Base-by-base conservation (phyloP, 176 grass and related monocot species). In the Oryza coarctata region DNA sequence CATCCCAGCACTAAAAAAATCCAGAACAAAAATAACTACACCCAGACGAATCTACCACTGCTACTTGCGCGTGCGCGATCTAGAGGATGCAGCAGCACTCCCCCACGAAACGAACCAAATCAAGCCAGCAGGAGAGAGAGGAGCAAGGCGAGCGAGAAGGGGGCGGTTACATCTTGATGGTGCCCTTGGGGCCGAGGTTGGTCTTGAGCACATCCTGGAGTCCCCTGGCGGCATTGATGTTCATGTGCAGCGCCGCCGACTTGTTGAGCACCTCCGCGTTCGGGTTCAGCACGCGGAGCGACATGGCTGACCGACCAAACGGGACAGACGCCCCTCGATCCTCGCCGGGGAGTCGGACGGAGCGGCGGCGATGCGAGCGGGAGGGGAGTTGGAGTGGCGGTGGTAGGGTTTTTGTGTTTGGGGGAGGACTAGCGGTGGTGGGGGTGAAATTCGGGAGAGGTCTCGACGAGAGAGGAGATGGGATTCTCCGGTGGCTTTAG, bases 191-290 rank as follows among this genome's bases (percentile, higher is more conserved):
- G 0, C 96, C 96, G 80, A 98, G 93, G 85, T 95, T 98, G 73
- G 96, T 93, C 86, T 91, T 95, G 87, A 98, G 90, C 73, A 98
- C 96, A 17, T 98, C 93, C 80, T 93, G 89, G 55, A 98, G 93
- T 26, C 96, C 96, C 87, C 91, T 98, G 75, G 87, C 96, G 80
- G 96, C 93, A 88, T 90, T 95, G 80, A 98, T 95, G 84, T 88
- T 98, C 96, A 98, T 98, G 82, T 93, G 87, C 49, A 98, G 93
- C 64, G 96, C 96, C 69, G 93, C 96, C 70, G 96, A 93, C 70
- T 98, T 98, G 90, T 93, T 98, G 60, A 98, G 93, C 87, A 98
- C 93, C 90, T 98, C 90, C 60, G 96, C 96, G 26, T 98, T 91
- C 17, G 91, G 92, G 83, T 98, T 98, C 82, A 98, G 77, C 88